phyloP scores from a whole-genome alignment of 495 filamentous ascomycete species.

The Opeltia flavorubescens region DNA sequence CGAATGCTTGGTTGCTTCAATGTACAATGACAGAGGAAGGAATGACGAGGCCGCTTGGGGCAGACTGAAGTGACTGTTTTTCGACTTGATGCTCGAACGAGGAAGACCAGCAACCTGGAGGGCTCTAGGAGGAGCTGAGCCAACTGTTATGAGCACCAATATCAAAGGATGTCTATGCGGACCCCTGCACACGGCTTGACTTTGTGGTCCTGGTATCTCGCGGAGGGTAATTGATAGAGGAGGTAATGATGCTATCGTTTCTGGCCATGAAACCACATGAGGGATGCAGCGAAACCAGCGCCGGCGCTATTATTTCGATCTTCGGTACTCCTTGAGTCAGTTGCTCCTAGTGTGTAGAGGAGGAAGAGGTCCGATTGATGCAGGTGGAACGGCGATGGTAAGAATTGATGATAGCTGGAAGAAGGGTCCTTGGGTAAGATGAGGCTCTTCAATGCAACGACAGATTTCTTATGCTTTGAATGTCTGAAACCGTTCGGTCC shows the following conservation, averaged over 20 bases:
- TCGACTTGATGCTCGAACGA: neutral
- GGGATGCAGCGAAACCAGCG: neutral
- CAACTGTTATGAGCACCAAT: neutral
- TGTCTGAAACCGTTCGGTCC: neutral
- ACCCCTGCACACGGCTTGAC: neutral
- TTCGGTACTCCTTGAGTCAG: neutral
- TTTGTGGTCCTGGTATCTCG: neutral
- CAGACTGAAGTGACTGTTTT: neutral
- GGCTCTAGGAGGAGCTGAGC: neutral
- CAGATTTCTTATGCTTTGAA: neutral
- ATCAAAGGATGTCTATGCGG: neutral
- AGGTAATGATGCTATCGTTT: neutral
- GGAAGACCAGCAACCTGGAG: slow-evolving; percentile 2
- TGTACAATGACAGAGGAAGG: neutral
- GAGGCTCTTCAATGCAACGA: neutral
- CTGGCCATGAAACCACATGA: neutral
- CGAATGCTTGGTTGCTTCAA: slow-evolving; percentile 1
- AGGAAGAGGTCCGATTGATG: no score
- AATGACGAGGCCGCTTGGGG: neutral
- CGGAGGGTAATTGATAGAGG: neutral
- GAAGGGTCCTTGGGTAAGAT: neutral
- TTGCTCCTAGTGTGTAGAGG: no score
- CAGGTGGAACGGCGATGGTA: neutral
- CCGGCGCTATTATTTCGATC: neutral
- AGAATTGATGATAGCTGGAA: neutral